These are phyloP conservation scores for Geopyxis carbonaria DNA, from an alignment of 495 filamentous ascomycete genomes.

Conservation along the genomic window DNA sequence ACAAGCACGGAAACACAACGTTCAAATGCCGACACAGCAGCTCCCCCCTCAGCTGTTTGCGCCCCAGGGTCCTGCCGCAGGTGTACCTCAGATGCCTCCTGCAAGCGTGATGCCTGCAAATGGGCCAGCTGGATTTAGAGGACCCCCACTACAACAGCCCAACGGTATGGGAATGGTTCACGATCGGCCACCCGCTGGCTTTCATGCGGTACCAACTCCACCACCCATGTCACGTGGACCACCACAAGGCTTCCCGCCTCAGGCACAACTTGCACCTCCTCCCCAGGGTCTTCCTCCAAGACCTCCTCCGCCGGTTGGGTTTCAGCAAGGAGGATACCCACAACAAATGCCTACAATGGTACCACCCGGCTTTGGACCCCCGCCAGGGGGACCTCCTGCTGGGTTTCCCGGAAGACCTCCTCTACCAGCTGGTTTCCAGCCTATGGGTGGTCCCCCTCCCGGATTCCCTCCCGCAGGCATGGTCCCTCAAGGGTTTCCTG, in stretches of 20 bases:
- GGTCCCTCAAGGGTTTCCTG: slow-evolving; percentile 15
- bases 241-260: slow-evolving; percentile 17
- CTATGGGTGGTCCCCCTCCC: slow-evolving; percentile 16
- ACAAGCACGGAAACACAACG: slow-evolving; percentile 87
- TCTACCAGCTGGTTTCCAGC: slow-evolving; percentile 11
- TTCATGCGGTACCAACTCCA: slow-evolving; percentile 14
- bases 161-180: slow-evolving; percentile 14
- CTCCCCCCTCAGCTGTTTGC: slow-evolving; percentile 24
- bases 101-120: slow-evolving; percentile 4
- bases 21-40: slow-evolving; percentile 29
- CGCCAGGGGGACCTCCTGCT: slow-evolving; percentile 7
- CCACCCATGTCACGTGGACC: slow-evolving; percentile 13
- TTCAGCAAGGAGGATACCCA: slow-evolving; percentile 17
- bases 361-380: slow-evolving; percentile 23
- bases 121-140: slow-evolving; percentile 15
- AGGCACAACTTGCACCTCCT: slow-evolving; percentile 22
- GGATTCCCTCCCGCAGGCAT: slow-evolving; percentile 18
- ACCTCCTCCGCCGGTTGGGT: slow-evolving; percentile 19
- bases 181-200: slow-evolving; percentile 12
- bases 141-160: slow-evolving; percentile 13
- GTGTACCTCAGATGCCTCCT: slow-evolving; percentile 4
- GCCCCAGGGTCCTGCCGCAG: slow-evolving; percentile 18
- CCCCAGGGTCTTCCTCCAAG: slow-evolving; percentile 23
- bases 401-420: slow-evolving; percentile 16
- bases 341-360: slow-evolving; percentile 13